Base-by-base conservation (phyloP, 176 grass and related monocot genomes). In the Aegilops bicornis region DNA sequence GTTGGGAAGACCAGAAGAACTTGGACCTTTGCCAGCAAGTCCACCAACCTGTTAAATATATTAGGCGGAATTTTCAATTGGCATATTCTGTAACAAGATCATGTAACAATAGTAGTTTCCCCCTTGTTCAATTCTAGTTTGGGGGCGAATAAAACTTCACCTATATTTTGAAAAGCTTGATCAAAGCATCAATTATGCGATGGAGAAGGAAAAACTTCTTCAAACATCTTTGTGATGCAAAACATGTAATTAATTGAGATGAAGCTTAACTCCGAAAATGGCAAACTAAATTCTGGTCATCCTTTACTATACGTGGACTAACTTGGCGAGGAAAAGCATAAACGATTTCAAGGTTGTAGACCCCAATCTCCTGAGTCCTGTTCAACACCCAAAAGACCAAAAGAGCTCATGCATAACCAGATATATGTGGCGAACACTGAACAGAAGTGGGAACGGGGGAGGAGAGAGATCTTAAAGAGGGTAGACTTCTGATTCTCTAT, bases 1-100 rank as follows among this genome's bases (percentile, higher is more conserved):
- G 22, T 84, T 85, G 20, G 73, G 52, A 69, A 84, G 70, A 77
- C 50, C 83, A 8, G 89, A 91, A 81, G 92, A 82, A 94, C 73
- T 84, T 48, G 83, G 30, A 37, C 75, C 68, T 83, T 91, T 94
- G 71, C 64, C 70, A 67, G 84, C 78, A 71, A 87, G 62, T 86
- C 84, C 89, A 79, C 86, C 81, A 89, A 87, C 75, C 89, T 94
- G 79, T 64, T 79, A 47, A 90, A 77, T 22, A 64, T 33, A 67
- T 82, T 50, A 45, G 60, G 45, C 7, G 24, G 60, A 37, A 88
- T 64, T 73, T 64, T 62, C 32, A 36, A 14, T 73, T 69, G 20
- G 40, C 10, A 82, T 33, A 62, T 33, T 66, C 7, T 63, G 50
- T 32, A 69, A 65, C 25, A 83, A 86, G 64, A 29, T 68, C 54